Base-by-base conservation (phyloP, 129 eudicot species). In the Calendula officinalis region DNA sequence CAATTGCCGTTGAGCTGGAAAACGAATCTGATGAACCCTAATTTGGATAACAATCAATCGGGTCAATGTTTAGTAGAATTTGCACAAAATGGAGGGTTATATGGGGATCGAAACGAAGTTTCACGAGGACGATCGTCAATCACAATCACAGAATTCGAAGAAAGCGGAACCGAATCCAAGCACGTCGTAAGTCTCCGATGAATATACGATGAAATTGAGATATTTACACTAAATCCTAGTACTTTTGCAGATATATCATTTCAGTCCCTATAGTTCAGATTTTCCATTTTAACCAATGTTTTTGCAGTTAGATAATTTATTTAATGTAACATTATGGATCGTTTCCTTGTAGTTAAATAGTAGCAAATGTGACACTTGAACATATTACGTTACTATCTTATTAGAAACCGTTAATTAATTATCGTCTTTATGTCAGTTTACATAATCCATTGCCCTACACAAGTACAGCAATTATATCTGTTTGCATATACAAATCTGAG, bases 111-210 rank as follows among this genome's bases (percentile, higher is more conserved):
- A n/a, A 68, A 45, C 11, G 64, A 68, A 12, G 41, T 5, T 27
- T 40, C 63, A 54, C 63, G 72, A 54, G 34, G 51, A 65, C 2
- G 32, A 67, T 40, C 43, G 63, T 41, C 11, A 3, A 33, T 32
- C 54, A 41, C 30, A 22, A 55, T 45, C 38, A 8, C 53, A 13
- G 0, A 67, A 27, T 9, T 53, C 72, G 72, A 67, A 67, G 72
- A 54, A 67, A 40, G 62, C 62, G 63, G 72, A 67, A 67, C 54
- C 54, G 27, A 67, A 67, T 67, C 62, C 71, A 66, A 66, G 71
- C 50, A 38, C 38, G 60, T 27, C 40, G 61, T 52, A 52, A 67
- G n/a, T n/a, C 32, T 67, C 61, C 57, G 30, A 22, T 22, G 30
- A 22, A 22, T 22, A 22, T 22, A 67, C 63, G 43, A 54, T 41